phyloP scores from a whole-genome alignment of 2,329 filamentous ascomycete species.

The Ophiostoma angusticollis region DNA sequence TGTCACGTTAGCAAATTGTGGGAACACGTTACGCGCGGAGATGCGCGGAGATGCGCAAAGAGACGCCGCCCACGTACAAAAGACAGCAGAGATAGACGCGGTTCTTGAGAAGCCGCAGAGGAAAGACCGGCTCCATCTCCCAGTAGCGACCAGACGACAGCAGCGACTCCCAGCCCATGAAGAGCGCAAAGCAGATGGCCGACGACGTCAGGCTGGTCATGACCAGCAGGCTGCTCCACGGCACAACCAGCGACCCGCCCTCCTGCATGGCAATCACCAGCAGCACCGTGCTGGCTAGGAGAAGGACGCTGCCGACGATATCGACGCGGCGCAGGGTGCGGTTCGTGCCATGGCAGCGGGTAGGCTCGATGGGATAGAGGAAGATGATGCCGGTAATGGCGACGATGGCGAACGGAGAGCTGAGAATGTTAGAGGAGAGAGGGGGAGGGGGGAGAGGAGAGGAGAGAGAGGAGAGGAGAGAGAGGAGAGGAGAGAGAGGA shows the following conservation, averaged over 20 bases:
- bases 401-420: conserved; percentile 14
- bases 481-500: not conserved
- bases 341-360: conserved; percentile 1
- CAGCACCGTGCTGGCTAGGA: conserved; percentile 39
- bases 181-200: conserved; percentile 32
- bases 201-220: conserved; percentile 35
- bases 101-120: conserved; percentile 32
- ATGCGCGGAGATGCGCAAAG: no score
- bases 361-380: conserved; percentile 17
- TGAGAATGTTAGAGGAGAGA: no score
- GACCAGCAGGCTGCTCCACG: conserved; percentile 40
- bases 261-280: conserved; percentile 45
- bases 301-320: conserved; percentile 23
- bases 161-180: conserved; percentile 38
- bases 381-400: conserved; percentile 34
- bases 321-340: conserved; percentile 11
- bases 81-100: conserved; percentile 39
- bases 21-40: no score
- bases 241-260: conserved; percentile 37
- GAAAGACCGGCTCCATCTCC: conserved; percentile 42
- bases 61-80: no score
- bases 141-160: conserved; percentile 26
- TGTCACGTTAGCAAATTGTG: no score
- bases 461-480: not conserved
- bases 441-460: not conserved